Evolutionary conservation across 1,284 basidiomycete species (phyloP).

Genomic region (Cryptococcus deneoformans): DNA sequence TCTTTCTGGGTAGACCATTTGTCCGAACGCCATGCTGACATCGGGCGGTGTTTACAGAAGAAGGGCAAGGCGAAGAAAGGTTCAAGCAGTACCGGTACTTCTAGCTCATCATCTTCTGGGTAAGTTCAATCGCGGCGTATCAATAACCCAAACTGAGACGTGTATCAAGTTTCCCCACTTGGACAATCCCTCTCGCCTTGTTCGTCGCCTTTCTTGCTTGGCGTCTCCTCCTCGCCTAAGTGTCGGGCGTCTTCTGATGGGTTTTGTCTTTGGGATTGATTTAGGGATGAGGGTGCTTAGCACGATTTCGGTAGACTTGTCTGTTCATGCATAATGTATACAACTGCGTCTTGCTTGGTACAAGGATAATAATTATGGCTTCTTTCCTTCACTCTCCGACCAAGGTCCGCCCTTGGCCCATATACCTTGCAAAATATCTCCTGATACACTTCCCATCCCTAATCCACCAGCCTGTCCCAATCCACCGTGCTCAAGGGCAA

Average conservation of each 20-base stretch:
- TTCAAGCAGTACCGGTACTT: conserved; percentile 13
- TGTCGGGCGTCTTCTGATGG: not conserved
- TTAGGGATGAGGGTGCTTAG: no score
- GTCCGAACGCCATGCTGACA: not conserved
- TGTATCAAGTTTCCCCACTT: conserved; percentile 25
- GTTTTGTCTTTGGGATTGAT: no score
- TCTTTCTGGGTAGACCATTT: not conserved
- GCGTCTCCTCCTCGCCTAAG: conserved; percentile 45
- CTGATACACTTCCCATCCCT: conserved; percentile 10
- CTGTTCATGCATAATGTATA: no score
- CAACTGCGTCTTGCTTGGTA: no score
- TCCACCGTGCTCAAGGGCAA: conserved; percentile 41
- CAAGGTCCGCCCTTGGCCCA: conserved; percentile 34
- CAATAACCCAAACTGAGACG: not conserved
- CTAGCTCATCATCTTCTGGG: not conserved
- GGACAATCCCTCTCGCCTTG: conserved; percentile 40
- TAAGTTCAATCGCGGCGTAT: not conserved
- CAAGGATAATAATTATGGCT: no score
- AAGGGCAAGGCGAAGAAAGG: conserved; percentile 21
- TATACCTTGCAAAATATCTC: conserved; percentile 26
- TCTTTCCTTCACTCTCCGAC: conserved; percentile 9
- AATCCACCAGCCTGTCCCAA: conserved; percentile 29
- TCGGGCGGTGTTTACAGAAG: conserved; percentile 4
- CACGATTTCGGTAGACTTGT: no score
- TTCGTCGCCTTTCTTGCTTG: conserved; percentile 45